Conservation (phyloP, 1,139 yeast genomes). For the Yamadazyma dushanensis region DNA sequence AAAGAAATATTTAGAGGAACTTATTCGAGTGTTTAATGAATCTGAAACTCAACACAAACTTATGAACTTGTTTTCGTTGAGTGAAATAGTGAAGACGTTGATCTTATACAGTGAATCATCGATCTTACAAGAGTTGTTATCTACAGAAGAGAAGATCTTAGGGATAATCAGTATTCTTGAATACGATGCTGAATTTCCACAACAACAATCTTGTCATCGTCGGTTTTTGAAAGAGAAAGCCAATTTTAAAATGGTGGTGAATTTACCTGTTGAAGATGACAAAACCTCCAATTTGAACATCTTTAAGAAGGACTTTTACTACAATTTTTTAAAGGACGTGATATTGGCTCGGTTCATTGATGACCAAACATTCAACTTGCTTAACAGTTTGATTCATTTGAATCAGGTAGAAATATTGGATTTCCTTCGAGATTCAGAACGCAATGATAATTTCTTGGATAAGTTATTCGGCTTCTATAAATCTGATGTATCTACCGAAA, state of each 20-base stretch:
- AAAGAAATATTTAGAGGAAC: conserved; percentile 50
- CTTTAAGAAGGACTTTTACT: conserved; percentile 71
- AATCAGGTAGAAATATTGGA: conserved; percentile 73
- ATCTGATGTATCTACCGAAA: conserved; percentile 14
- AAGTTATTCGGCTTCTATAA: conserved; percentile 59
- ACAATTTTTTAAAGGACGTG: conserved; percentile 83
- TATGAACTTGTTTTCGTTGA: conserved; percentile 58
- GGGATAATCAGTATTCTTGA: conserved; percentile 84
- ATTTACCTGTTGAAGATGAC: conserved; percentile 54
- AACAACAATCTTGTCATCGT: conserved; percentile 76
- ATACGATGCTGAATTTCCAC: conserved; percentile 85
- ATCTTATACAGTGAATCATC: conserved; percentile 70
- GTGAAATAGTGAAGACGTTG: conserved; percentile 70
- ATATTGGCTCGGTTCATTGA: conserved; percentile 79
- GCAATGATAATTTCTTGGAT: conserved; percentile 36
- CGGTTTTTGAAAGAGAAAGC: conserved; percentile 58
- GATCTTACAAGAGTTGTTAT: conserved; percentile 65
- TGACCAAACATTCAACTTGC: conserved; percentile 68
- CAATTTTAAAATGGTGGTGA: conserved; percentile 69
- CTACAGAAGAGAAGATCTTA: conserved; percentile 54
- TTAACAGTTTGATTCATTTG: conserved; percentile 63
- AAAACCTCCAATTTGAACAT: conserved; percentile 39
- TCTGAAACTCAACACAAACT: conserved; percentile 56
- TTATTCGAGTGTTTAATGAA: conserved; percentile 52
- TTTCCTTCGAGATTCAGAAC: conserved; percentile 57